These are phyloP conservation scores for Nannizzia gypsea DNA, from an alignment of 2,329 filamentous ascomycete species.

Conservation along the genomic window DNA sequence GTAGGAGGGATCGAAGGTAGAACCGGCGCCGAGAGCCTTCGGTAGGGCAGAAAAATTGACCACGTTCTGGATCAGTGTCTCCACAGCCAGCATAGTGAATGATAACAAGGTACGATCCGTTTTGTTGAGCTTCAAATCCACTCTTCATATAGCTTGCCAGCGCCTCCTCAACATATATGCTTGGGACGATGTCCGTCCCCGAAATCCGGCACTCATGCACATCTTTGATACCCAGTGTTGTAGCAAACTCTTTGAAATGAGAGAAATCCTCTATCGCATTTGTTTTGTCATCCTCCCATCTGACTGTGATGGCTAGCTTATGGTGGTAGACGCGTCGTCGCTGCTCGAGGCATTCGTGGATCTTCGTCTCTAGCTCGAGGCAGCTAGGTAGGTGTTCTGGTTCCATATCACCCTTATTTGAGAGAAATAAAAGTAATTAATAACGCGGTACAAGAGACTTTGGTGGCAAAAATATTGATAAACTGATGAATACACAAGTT, in stretches of 20 bases:
- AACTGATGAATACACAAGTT: background rate
- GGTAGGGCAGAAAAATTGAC: background rate
- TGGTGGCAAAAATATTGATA: background rate
- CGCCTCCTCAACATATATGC: background rate
- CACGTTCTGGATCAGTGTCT: background rate
- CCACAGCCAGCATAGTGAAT: background rate
- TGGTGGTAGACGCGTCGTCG: background rate
- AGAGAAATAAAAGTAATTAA: background rate
- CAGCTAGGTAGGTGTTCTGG: background rate
- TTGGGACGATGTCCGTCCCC: background rate
- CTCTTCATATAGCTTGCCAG: background rate
- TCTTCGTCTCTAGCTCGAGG: background rate
- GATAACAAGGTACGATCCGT: background rate
- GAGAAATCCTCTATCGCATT: background rate
- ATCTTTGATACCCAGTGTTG: background rate
- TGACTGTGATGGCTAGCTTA: background rate
- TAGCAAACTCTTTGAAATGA: background rate
- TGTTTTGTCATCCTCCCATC: background rate
- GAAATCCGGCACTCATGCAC: background rate
- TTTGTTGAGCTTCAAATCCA: background rate
- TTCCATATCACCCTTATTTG: background rate
- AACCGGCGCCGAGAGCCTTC: background rate
- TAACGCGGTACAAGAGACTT: background rate
- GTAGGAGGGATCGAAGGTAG: background rate
- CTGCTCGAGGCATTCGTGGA: background rate